Base-by-base conservation (phyloP, 2,329 filamentous ascomycete species). In the Xylariaceae sp. region DNA sequence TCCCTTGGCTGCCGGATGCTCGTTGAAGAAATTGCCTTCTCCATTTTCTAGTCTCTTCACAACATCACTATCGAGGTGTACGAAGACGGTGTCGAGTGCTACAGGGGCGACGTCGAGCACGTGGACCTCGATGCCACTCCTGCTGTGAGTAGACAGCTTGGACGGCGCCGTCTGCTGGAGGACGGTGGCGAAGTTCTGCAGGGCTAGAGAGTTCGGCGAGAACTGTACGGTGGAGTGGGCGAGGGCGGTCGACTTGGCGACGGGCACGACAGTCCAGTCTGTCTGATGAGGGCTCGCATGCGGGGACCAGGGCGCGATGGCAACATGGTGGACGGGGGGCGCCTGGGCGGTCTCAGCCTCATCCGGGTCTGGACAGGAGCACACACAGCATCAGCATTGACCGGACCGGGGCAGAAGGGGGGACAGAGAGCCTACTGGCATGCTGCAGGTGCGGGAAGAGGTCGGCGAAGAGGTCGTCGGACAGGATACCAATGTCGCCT, bases 201-300 rank as follows among this genome's bases (percentile, higher is more conserved):
- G 73, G 31, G 75, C 81, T 38, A 73, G 70, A 33, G 77, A 93
- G 30, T 71, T 72, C 0, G 83, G 75, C 10, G 84, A 83, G 48
- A 90, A 83, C 40, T 89, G 80, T 24, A 95, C 71, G 2, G 85
- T 93, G 5, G 83, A 86, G 43, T 82, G 75, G 13, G 84, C 74
- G 27, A 88, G 68, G 8, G 74, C 70, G 27, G 75, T 68, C 26
- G 78, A 78, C 43, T 69, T 66, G 15, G 70, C 69, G 38, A 94
- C 75, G 2, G 90, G 85, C 21, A 96, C 74, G 31, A 96, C 75
- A 6, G 87, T 87, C 92, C 92, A 98, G 29, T 74, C 70, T 13
- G 77, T 74, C 37, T 78, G 75, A 52, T 83, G 68, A 14, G 73
- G 60, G 5, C 61, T 64, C 22, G 67, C 57, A 35, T 63, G 67